Evolutionary conservation across 2,329 filamentous ascomycete genomes (phyloP).

Genomic region (Hypoxylon sp.): DNA sequence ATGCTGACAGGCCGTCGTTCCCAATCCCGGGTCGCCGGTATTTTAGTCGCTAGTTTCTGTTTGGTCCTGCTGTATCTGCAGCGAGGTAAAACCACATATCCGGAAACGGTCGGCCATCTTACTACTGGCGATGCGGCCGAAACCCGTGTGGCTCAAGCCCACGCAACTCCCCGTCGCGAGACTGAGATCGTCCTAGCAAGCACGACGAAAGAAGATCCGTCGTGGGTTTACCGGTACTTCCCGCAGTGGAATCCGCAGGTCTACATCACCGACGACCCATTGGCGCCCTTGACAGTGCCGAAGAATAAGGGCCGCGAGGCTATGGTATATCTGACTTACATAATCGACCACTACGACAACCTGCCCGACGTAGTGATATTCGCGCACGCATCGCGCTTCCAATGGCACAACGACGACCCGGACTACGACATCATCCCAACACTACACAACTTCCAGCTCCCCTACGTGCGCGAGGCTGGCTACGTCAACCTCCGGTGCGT

Average conservation of each 20-base stretch:
- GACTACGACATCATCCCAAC: constrained; percentile 68
- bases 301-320: constrained; percentile 67
- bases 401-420: constrained; percentile 69
- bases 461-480: constrained; percentile 66
- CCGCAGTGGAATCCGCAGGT: constrained; percentile 66
- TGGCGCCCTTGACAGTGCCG: constrained; percentile 63
- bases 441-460: constrained; percentile 64
- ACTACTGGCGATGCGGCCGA: not conserved
- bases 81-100: not conserved
- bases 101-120: not conserved
- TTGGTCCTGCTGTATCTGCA: not conserved
- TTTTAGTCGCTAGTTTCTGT: constrained; percentile 1
- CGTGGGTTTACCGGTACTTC: constrained; percentile 61
- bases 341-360: constrained; percentile 64
- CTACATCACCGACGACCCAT: constrained; percentile 68
- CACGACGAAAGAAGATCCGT: constrained; percentile 52
- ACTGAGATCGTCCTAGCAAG: constrained; percentile 55
- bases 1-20: constrained; percentile 15
- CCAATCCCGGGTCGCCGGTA: constrained; percentile 10
- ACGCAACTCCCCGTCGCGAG: constrained; percentile 24
- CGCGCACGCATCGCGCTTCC: constrained; percentile 62
- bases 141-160: not conserved
- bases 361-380: constrained; percentile 63
- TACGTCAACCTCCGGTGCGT: constrained; percentile 74
- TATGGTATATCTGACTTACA: constrained; percentile 68